These are phyloP conservation scores for Coemansia sp. DNA, from an alignment of 192 early-diverging fungal genomes.

Conservation along the genomic window DNA sequence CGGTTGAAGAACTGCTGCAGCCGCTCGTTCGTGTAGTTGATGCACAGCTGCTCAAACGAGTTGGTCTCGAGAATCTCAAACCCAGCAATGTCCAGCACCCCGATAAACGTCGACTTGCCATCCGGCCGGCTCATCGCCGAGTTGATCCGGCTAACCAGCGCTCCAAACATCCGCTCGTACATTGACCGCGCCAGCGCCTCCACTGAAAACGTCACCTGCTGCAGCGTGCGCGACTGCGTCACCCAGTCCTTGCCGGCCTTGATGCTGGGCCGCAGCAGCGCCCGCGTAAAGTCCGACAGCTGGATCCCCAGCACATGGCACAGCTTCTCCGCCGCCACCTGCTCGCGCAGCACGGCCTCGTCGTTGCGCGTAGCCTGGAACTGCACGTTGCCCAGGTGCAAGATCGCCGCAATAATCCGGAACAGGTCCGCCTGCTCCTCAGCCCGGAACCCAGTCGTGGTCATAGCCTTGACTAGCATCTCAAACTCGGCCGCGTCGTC, in stretches of 20 bases:
- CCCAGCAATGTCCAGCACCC: constrained; percentile 97
- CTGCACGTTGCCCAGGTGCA: constrained; percentile 93
- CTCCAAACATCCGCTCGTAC: constrained; percentile 96
- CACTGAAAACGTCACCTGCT: constrained; percentile 83
- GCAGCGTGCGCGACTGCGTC: constrained; percentile 79
- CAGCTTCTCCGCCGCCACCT: constrained; percentile 76
- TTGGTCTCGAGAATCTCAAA: constrained; percentile 99
- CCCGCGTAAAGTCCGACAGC: constrained; percentile 81
- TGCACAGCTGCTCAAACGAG: constrained; percentile 98
- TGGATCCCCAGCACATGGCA: constrained; percentile 94
- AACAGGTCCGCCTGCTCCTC: constrained; percentile 84
- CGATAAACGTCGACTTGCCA: constrained; percentile 85
- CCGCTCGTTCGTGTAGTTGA: constrained; percentile 99
- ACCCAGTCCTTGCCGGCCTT: constrained; percentile 97
- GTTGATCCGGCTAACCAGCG: constrained; percentile 88
- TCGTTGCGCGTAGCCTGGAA: constrained; percentile 78
- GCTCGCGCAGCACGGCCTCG: constrained; percentile 79
- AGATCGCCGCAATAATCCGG: constrained; percentile 78
- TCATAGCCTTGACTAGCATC: constrained; percentile 71
- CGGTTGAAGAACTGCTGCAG: constrained; percentile 99
- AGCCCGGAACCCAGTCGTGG: constrained; percentile 72
- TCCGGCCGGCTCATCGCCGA: constrained; percentile 59
- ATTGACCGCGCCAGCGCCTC: constrained; percentile 89
- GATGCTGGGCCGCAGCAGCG: constrained; percentile 84
- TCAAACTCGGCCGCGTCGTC: constrained; percentile 85